Evolutionary conservation across 169 alveolate species (phyloP).

Genomic region (Plasmodium cynomolgi): DNA sequence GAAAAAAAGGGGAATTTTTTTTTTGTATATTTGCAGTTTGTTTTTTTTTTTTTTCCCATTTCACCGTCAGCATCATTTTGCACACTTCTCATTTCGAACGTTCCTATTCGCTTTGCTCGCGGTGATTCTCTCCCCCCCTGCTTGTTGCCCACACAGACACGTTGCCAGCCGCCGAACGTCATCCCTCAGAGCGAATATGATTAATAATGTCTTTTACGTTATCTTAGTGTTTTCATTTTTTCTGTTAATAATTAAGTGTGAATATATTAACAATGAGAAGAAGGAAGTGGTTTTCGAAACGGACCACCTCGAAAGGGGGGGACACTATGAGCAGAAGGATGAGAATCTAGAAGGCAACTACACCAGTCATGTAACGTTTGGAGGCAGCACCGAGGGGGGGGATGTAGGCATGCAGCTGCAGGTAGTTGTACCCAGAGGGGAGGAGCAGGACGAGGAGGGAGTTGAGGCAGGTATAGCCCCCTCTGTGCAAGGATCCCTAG

Average conservation of each 20-base stretch:
- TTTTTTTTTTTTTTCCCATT: background rate
- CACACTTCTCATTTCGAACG: background rate
- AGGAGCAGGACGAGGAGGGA: background rate
- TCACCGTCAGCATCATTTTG: background rate
- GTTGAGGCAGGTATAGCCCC: background rate
- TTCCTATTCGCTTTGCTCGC: background rate
- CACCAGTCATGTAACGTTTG: background rate
- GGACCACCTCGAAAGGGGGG: background rate
- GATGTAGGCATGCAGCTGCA: background rate
- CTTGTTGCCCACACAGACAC: background rate
- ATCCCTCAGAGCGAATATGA: slow-evolving; percentile 43
- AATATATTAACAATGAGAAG: slow-evolving; percentile 26
- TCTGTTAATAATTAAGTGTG: slow-evolving; percentile 58
- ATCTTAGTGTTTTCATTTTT: slow-evolving; percentile 45
- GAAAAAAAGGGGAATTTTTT: background rate
- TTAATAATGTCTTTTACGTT: slow-evolving; percentile 70
- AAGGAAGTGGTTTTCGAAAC: background rate
- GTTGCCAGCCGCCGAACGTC: background rate
- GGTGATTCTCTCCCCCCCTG: background rate
- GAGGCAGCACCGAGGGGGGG: background rate
- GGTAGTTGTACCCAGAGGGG: background rate
- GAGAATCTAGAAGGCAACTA: background rate
- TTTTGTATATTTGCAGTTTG: background rate
- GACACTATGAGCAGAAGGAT: background rate
- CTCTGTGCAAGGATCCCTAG: background rate